Percentiles rank a stretch among this genome's conserved stretches.
Conservation (phyloP, 768 basidiomycete genomes). For the Chalciporus piperatus region DNA sequence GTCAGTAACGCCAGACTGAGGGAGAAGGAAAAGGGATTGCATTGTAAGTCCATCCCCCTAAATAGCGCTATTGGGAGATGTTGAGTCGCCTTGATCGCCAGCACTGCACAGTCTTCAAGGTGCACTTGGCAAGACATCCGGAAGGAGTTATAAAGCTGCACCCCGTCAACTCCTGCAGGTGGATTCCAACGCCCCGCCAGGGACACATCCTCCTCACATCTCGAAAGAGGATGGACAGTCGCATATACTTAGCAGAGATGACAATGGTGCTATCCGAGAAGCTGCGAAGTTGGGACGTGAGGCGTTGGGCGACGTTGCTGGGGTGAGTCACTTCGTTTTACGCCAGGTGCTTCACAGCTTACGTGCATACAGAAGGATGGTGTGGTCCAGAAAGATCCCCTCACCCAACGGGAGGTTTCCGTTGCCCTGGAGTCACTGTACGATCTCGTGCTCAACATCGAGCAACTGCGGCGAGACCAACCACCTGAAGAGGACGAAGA, state of each 20-base stretch:
- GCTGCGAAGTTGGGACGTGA: constrained; percentile 74
- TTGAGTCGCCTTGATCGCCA: constrained; percentile 26
- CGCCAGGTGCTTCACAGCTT: neutral
- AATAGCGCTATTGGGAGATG: neutral
- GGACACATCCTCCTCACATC: constrained; percentile 44
- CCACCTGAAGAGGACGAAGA: constrained; percentile 54
- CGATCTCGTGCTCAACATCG: constrained; percentile 77
- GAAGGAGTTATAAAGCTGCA: constrained; percentile 93
- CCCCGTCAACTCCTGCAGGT: constrained; percentile 95
- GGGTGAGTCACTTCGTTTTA: constrained; percentile 35
- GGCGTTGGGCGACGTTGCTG: constrained; percentile 60
- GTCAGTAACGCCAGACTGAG: constrained; percentile 87
- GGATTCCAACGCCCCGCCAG: constrained; percentile 48
- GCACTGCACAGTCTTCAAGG: constrained; percentile 82
- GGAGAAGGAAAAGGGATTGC: constrained; percentile 79
- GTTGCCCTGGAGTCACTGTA: constrained; percentile 81
- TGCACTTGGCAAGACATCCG: constrained; percentile 91
- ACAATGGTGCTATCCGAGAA: constrained; percentile 63
- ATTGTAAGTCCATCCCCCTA: constrained; percentile 38
- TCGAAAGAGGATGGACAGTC: constrained; percentile 49
- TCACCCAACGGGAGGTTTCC: constrained; percentile 77
- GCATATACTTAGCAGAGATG: constrained; percentile 26
- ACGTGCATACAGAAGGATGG: constrained; percentile 49
- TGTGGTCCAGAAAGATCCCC: constrained; percentile 64
- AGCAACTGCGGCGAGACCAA: constrained; percentile 80